Evolutionary conservation across 2,329 filamentous ascomycete species (phyloP), one percentile per base, ranked within the genome.

Genomic region (Alternaria sp.): DNA sequence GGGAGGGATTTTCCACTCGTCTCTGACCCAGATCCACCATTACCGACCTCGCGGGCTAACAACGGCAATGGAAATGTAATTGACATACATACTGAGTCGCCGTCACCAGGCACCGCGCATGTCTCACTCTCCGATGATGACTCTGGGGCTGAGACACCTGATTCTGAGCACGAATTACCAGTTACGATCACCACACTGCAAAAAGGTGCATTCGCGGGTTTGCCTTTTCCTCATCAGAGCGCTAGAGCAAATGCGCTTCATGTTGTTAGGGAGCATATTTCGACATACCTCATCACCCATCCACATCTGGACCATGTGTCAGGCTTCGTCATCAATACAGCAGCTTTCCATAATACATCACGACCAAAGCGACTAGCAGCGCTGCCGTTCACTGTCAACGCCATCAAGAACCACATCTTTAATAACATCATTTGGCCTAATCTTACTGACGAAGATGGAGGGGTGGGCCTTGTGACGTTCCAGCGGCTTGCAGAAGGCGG

Each of bases 351-450:
- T 30, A 92, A 91, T 30, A 87, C 90, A 2, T 88, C 90, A 28
- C 83, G 85, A 32, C 92, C 93, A 0, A 99, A 98, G 79, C 88
- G 91, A 25, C 83, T 99, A 14, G 93, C 94, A 1, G 94, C 92
- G 0, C 82, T 98, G 4, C 93, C 94, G 0, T 90, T 89, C 28
- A 97, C 94, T n/a, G 94, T 99, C 53, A 86, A 92, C 46, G 94
- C 94, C 0, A 90, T 99, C 79, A 98, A 97, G 77, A 89, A 85
- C 0, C 94, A 99, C 79, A 92, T 99, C 61, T 99, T 99, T 83
- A 99, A 99, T 80, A 96, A 97, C 73, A 83, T 97, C 59, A 97
- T 98, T 55, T 99, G 95, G 95, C 95, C 95, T 0, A 99, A 99
- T 69, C 82, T 99, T 40, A 96, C 93, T 0, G 94, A 99, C 73